Evolutionary conservation across 2,329 filamentous ascomycete genomes (phyloP), one percentile per base, ranked within the genome.

Genomic region (Blastomyces emzantsi): DNA sequence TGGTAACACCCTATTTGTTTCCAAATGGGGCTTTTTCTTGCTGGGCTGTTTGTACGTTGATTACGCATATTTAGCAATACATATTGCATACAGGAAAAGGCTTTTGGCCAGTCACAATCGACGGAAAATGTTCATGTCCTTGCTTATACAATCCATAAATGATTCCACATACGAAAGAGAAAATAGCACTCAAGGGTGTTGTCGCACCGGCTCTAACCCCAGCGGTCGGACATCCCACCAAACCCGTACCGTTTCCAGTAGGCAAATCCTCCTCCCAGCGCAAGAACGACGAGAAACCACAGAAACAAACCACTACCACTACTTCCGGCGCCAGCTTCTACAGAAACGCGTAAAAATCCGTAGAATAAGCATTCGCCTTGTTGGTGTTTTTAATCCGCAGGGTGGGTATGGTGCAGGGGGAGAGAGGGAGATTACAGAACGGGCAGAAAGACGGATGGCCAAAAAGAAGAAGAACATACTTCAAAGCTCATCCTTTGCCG

Each of bases 401-500:
- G 36, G n/a, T 13, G 9, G 19, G 33, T 36, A 15, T 2, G 19
- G 33, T 22, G 33, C 13, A 25, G 28, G 28, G 28, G 28, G 28
- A 9, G 19, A 25, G 55, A 25, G 17, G 9, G 30, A 30, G 30
- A 17, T 52, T 52, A 1, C 11, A 19, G 17, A 25, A 6, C 41
- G 43, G 36, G 55, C 19, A n/a, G 17, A 60, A 22, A 22, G 9
- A 59, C 19, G 22, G 43, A 33, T 9, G 43, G 57, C 25, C 13
- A n/a, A n/a, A 49, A 49, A 60, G 49, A 28, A 60, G 47, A 25
- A 33, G 28, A 49, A 25, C 41, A 33, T n/a, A 60, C 58, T 64
- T 72, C 70, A 79, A 64, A 79, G 68, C 70, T 80, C 78, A 70
- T 79, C 77, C 73, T 78, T 79, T 61, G 67, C 63, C 61, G 93